Base-by-base conservation (phyloP, 495 filamentous ascomycete species). In the Coniosporium apollinis region DNA sequence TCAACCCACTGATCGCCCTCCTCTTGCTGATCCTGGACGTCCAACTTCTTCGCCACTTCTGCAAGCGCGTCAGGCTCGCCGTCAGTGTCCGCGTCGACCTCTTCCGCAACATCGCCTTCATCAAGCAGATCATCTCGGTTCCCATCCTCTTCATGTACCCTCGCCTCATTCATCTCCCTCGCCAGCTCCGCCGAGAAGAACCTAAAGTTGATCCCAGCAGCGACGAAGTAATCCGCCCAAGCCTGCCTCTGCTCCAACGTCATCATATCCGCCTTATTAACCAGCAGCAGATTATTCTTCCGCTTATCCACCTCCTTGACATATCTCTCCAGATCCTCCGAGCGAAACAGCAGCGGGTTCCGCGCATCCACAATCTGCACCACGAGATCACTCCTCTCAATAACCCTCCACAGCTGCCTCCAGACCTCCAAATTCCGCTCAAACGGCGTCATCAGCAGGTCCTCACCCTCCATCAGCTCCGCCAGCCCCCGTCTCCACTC, bases 221-320 rank as follows among this genome's bases (percentile, higher is more conserved):
- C 63, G 48, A 81, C 76, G 43, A 99, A 92, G 49, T 92, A 85
- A 35, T 78, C 69, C 5, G 86, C 84, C 91, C 91, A 99, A 1
- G 64, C 62, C 46, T 72, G 72, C 47, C 91, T 62, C 57, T 99
- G 91, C 46, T 74, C 71, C 36, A 73, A 55, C 11, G 84, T 89
- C 82, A 99, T 83, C 91, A 99, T 92, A 64, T 99, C 91, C 26
- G 91, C 87, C 69, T 99, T 99, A 62, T 99, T 99, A 36, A 99
- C 83, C 24, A 99, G 61, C 30, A 99, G 57, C 47, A 99, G 49
- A 54, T 99, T 99, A 44, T 80, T 69, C 66, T 99, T 99, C 50
- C 69, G 72, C 1, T 74, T 56, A 50, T 83, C 77, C 19, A 96
- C 79, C 55, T 94, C 83, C 61, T 89, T 84, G 31, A 96, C 89